These are phyloP conservation scores for Puccinia hordei DNA, from an alignment of 1,284 basidiomycete species.

Conservation along the genomic window DNA sequence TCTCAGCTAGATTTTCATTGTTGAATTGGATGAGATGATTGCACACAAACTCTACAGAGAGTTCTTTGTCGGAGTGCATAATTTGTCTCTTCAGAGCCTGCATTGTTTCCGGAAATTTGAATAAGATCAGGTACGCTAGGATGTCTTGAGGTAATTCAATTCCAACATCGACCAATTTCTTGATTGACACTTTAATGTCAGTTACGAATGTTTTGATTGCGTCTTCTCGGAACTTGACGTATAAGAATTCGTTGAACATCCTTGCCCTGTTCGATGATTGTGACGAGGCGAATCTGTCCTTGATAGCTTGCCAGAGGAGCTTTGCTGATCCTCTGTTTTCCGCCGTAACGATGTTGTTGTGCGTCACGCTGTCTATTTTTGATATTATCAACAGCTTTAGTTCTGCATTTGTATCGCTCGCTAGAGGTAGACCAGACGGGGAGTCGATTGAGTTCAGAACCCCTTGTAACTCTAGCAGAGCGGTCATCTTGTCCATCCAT, in stretches of 20 bases:
- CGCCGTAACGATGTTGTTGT: conserved; percentile 1
- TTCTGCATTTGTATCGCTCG: background rate
- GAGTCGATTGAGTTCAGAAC: too few species aligned
- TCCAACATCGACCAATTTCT: background rate
- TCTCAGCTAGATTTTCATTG: background rate
- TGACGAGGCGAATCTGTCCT: background rate
- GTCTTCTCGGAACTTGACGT: background rate
- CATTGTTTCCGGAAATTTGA: background rate
- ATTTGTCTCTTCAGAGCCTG: background rate
- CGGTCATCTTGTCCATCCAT: too few species aligned
- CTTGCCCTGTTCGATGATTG: background rate
- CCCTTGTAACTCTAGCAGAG: too few species aligned
- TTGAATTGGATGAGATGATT: background rate
- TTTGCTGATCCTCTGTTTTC: background rate
- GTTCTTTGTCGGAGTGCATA: background rate
- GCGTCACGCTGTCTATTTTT: background rate
- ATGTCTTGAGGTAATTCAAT: background rate
- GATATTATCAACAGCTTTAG: background rate
- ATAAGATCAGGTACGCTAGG: background rate
- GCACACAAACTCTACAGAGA: background rate
- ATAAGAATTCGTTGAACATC: background rate
- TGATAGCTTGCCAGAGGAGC: background rate
- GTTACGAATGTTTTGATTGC: background rate
- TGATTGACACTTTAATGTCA: background rate
- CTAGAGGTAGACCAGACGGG: too few species aligned